Evolutionary conservation across 2,329 filamentous ascomycete genomes (phyloP), one percentile per base, ranked within the genome.

Genomic region (Diaporthe humulicola): DNA sequence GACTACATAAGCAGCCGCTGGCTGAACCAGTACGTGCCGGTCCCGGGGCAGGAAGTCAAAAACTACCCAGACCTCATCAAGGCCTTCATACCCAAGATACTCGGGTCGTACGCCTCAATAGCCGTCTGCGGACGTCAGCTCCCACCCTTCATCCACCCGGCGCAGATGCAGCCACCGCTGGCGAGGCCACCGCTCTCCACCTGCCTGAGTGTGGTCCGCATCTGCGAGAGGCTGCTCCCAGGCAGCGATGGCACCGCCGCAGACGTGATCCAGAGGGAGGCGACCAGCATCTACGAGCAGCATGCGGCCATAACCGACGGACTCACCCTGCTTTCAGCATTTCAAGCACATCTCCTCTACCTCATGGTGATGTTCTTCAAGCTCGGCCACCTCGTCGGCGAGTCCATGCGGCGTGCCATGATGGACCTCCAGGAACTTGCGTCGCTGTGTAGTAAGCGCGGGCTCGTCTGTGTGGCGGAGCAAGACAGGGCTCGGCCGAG

Each of bases 291-390:
- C 3, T 83, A 82, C 75, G 80, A 80, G 42, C 76, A 79, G 6
- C 78, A 79, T 14, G 60, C 64, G 0, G 76, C 71, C 0, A 81
- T 73, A 14, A 17, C 79, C 40, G 80, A 83, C 58, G 79, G 82
- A 4, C 33, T 80, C 10, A 77, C 80, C 8, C 79, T 84, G 0
- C 83, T 90, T 0, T 83, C 84, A 0, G 81, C 85, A 1, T 89
- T 90, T 52, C 89, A 91, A 76, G 86, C 88, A 0, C 89, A 89
- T 77, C 80, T 91, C 3, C 83, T 90, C n/a, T 89, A 90, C 75
- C 79, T 84, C 2, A 84, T 90, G 78, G 81, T 87, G 3, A 66
- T 88, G 3, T 89, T 88, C 77, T 89, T 88, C 71, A 79, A 79
- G 0, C 76, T 83, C 7, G 64, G 45, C 45, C 45, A 52, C 33